A percentile compares a stretch with the other conserved stretches of the same genome.
Evolutionary conservation across 73 alveolate genomes (phyloP).

Genomic region (Paramecium caudatum): DNA sequence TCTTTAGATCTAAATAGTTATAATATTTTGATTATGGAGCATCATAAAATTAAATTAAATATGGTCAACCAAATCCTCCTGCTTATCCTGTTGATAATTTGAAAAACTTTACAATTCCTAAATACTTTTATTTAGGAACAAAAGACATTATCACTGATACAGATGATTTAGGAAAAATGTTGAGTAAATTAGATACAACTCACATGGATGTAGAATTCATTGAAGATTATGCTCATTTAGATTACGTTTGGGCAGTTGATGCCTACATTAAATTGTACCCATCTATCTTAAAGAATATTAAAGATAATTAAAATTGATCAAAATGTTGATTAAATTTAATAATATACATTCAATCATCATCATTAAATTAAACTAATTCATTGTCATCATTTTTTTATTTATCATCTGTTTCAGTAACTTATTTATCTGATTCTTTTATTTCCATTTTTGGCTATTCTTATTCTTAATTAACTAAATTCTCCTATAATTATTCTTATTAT

Average conservation of each 20-base stretch:
- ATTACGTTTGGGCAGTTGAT: slow-evolving; percentile 80
- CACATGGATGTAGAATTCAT: slow-evolving; percentile 12
- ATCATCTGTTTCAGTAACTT: too few relatives aligned
- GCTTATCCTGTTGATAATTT: slow-evolving; percentile 81
- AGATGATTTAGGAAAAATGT: slow-evolving; percentile 63
- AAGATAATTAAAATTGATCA: slow-evolving; percentile 43
- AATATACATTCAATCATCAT: not conserved
- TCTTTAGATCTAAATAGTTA: slow-evolving; percentile 80
- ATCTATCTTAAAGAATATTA: slow-evolving; percentile 26
- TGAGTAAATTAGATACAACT: slow-evolving; percentile 57
- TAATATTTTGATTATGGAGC: slow-evolving; percentile 85
- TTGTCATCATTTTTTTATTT: slow-evolving; percentile 1
- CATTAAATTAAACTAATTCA: slow-evolving; percentile 23
- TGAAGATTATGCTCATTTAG: slow-evolving; percentile 79
- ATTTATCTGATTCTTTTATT: too few relatives aligned
- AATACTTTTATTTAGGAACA: slow-evolving; percentile 72
- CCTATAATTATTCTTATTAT: not conserved
- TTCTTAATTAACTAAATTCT: not conserved
- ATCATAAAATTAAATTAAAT: slow-evolving; percentile 76
- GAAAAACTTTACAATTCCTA: slow-evolving; percentile 73
- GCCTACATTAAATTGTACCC: slow-evolving; percentile 74
- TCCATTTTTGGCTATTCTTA: not conserved
- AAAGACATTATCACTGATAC: slow-evolving; percentile 73
- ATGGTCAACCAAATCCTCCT: slow-evolving; percentile 85
- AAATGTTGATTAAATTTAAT: slow-evolving; percentile 37